Conservation (phyloP, 2,329 filamentous ascomycete genomes). For the Ophiostoma piceae region DNA sequence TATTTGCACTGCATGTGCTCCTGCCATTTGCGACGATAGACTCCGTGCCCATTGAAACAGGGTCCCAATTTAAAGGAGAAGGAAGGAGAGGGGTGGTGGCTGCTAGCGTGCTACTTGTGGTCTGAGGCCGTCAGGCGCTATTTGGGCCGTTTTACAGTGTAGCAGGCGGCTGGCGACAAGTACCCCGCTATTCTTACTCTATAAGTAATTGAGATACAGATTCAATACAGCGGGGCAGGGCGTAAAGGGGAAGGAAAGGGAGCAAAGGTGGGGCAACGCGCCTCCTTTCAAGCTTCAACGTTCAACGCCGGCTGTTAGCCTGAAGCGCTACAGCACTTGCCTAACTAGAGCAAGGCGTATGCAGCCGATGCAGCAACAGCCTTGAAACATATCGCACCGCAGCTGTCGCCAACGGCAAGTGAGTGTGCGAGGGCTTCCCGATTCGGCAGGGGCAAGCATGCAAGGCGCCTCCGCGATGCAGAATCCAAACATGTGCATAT, state of each 20-base stretch:
- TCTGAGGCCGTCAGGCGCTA: not conserved
- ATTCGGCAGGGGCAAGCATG: not conserved
- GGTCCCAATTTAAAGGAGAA: slow-evolving; percentile 13
- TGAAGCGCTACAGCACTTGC: not conserved
- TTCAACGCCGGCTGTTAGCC: not conserved
- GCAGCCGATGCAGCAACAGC: not conserved
- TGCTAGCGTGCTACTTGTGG: slow-evolving; percentile 17
- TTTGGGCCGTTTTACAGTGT: not conserved
- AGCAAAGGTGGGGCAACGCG: slow-evolving; percentile 17
- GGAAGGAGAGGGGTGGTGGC: slow-evolving; percentile 13
- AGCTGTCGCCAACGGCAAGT: not conserved
- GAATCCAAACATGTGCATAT: not conserved
- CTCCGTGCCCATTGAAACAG: slow-evolving; percentile 20
- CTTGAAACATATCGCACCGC: slow-evolving; percentile 6
- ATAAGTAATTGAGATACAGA: not conserved
- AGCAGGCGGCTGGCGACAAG: slow-evolving; percentile 5
- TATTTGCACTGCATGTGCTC: not conserved
- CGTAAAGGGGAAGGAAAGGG: slow-evolving; percentile 17
- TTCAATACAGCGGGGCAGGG: slow-evolving; percentile 18
- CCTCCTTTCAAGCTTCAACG: not conserved
- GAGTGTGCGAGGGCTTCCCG: not conserved
- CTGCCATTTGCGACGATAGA: slow-evolving; percentile 13
- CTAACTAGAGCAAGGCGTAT: not conserved
- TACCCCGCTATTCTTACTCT: slow-evolving; percentile 20
- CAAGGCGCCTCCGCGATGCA: not conserved